Base-by-base conservation (phyloP, 2,329 filamentous ascomycete species). In the Penicillium sp. region DNA sequence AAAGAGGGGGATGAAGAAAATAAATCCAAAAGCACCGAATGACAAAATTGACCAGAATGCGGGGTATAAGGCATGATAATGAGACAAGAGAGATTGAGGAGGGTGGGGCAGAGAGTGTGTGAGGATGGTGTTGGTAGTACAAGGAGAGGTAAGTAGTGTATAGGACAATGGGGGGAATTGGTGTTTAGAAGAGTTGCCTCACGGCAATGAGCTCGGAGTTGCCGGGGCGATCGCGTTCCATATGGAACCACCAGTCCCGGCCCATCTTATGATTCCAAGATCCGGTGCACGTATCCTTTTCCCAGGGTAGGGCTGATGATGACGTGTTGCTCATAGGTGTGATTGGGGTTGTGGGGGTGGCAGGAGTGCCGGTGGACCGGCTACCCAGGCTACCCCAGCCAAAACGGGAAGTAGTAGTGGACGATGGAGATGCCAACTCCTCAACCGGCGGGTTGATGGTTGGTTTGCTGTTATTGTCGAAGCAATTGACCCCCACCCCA, bases 221-320 rank as follows among this genome's bases (percentile, higher is more conserved):
- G 26, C 61, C 59, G 10, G 68, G 68, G 29, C 71, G 70, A 52
- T 75, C 73, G 33, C 74, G 68, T 58, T 76, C 74, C 61, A 74
- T 68, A 51, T 76, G 74, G 51, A 69, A 73, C 74, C 74, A 76
- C 74, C 74, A 76, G 20, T 76, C 74, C 30, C 72, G 69, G 20
- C 73, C 73, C 33, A 45, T 60, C 48, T 68, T 71, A 54, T 75
- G 71, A 15, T 76, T 76, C 74, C 74, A 76, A 5, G 71, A 69
- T 7, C 74, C 74, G 33, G 72, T 75, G 52, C 74, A 76, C n/a
- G 66, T 68, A 46, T 76, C 74, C 49, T 68, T 69, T 15, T 70
- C 67, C 72, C 72, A 75, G 9, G 70, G 70, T 6, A 73, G 61
- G 21, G 61, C 59, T 2, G 58, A 54, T 6, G 58, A 56, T 6